Percentiles rank a stretch among this genome's conserved stretches.
These are phyloP conservation scores for Geopyxis carbonaria DNA, from an alignment of 495 filamentous ascomycete species.

Conservation along the genomic window DNA sequence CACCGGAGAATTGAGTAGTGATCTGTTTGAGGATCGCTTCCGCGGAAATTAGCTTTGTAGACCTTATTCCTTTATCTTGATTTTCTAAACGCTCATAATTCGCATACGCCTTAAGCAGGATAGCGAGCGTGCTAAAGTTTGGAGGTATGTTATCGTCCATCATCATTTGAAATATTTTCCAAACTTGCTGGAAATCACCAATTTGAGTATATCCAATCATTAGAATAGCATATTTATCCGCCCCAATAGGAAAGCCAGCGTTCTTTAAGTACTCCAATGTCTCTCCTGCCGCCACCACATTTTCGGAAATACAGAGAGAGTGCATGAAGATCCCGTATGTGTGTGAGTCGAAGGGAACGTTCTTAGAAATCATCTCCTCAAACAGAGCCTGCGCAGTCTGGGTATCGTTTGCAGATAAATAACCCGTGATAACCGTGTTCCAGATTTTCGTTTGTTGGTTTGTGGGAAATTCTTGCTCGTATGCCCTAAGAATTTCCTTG, in stretches of 20 bases:
- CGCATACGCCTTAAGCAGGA: conserved; percentile 27
- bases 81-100: conserved; percentile 28
- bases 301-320: conserved; percentile 41
- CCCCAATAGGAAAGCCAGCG: conserved; percentile 39
- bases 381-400: neutral
- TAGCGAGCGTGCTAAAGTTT: conserved; percentile 31
- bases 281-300: conserved; percentile 46
- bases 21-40: conserved; percentile 21
- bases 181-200: conserved; percentile 35
- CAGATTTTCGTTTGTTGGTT: conserved; percentile 46
- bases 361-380: neutral
- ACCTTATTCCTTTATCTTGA: conserved; percentile 10
- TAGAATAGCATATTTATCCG: conserved; percentile 60
- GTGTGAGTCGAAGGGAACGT: conserved; percentile 43
- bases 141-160: conserved; percentile 29
- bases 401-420: conserved; percentile 30
- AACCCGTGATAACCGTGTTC: conserved; percentile 55
- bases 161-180: conserved; percentile 38
- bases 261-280: conserved; percentile 47
- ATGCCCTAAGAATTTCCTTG: conserved; percentile 36
- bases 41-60: conserved; percentile 13
- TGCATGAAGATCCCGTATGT: conserved; percentile 64
- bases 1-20: conserved; percentile 11
- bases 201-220: conserved; percentile 45
- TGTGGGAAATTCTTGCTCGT: conserved; percentile 28